Percentiles rank a stretch among this genome's conserved stretches.
phyloP scores from a whole-genome alignment of 768 basidiomycete species.

The Udeniomyces megalosporus region DNA sequence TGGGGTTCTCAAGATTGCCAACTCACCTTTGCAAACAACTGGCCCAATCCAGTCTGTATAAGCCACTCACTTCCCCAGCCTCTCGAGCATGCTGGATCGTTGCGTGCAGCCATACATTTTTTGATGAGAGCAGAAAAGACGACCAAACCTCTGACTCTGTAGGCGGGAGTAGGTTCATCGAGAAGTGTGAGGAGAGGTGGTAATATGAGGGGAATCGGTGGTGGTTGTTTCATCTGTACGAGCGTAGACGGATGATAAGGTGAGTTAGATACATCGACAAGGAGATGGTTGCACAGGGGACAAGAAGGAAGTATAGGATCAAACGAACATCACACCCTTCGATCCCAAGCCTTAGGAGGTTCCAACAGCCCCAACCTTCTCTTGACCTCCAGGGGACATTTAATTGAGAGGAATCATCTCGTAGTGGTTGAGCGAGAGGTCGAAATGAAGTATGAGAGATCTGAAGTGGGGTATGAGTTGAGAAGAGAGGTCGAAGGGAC shows the following conservation, averaged over 20 bases:
- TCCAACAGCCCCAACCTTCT: conserved; percentile 15
- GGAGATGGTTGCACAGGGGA: too few relatives aligned
- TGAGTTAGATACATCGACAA: neutral
- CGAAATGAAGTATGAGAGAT: conserved; percentile 13
- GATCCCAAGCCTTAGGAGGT: neutral
- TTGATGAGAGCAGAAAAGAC: neutral
- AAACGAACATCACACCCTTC: conserved; percentile 1
- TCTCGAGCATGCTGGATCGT: neutral
- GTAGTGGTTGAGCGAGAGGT: neutral
- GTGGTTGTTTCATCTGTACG: neutral
- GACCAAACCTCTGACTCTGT: neutral
- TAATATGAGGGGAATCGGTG: conserved; percentile 3
- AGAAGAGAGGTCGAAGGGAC: conserved; percentile 6
- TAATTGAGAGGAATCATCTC: neutral
- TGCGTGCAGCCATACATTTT: neutral
- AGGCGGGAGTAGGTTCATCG: neutral
- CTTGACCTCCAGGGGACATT: neutral
- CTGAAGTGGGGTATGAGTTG: neutral
- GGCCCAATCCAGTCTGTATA: conserved; percentile 7
- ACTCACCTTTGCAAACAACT: conserved; percentile 12
- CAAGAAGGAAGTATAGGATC: too few relatives aligned
- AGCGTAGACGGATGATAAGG: too few relatives aligned
- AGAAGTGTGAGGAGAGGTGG: conserved; percentile 9
- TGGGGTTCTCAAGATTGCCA: too few relatives aligned
- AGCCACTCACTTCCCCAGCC: conserved; percentile 14